Conservation (phyloP, 805 yeast species). For the Ogataea nitratoaversa region DNA sequence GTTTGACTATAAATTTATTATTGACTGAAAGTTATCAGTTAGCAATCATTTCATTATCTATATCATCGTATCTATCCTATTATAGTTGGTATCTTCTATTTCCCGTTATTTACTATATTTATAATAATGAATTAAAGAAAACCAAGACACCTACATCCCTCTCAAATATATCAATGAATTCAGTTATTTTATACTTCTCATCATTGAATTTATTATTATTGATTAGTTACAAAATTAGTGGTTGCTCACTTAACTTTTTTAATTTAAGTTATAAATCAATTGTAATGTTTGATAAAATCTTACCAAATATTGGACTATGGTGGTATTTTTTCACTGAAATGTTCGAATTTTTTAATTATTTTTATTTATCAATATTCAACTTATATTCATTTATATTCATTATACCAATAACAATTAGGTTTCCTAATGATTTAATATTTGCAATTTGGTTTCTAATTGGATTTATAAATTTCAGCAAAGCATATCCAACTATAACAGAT, state of each 20-base stretch:
- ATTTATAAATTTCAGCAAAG: conserved; percentile 57
- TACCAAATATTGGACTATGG: conserved; percentile 95
- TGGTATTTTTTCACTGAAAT: conserved; percentile 98
- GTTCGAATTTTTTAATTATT: conserved; percentile 82
- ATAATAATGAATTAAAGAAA: conserved; percentile 1
- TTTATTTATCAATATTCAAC: conserved; percentile 81
- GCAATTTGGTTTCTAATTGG: conserved; percentile 37
- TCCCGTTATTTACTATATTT: conserved; percentile 43
- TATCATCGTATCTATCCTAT: conserved; percentile 60
- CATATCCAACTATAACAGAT: conserved; percentile 86
- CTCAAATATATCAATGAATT: conserved; percentile 17
- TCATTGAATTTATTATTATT: conserved; percentile 28
- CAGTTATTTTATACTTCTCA: conserved; percentile 25
- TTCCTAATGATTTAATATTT: conserved; percentile 36
- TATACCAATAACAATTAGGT: conserved; percentile 70
- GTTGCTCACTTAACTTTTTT: conserved; percentile 42
- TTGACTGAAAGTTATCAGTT: conserved; percentile 35
- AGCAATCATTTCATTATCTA: conserved; percentile 51
- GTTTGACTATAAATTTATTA: conserved; percentile 44
- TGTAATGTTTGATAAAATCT: conserved; percentile 60
- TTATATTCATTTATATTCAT: conserved; percentile 62
- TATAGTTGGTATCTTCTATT: conserved; percentile 58
- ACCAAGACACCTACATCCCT: background rate
- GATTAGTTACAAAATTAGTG: conserved; percentile 37
- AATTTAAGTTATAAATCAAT: conserved; percentile 52